Evolutionary conservation across 345 rosid species (phyloP).

Genomic region (Citrus hindsii): DNA sequence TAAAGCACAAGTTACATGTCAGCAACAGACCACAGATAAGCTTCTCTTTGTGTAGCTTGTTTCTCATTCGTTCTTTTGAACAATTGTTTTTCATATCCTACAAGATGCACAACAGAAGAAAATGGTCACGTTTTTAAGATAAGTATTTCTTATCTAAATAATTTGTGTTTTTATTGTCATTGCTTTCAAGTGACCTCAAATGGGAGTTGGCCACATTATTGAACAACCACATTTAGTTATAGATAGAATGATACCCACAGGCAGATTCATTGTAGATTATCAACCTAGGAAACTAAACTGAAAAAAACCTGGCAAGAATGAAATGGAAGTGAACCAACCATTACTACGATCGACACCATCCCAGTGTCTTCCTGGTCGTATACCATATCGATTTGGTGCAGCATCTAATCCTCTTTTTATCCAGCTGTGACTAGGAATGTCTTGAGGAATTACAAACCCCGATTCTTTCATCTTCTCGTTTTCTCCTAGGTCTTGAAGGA

Average conservation of each 20-base stretch:
- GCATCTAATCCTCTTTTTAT: conserved; percentile 71
- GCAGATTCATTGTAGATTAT: not conserved
- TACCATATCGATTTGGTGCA: conserved; percentile 80
- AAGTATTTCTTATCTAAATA: not conserved
- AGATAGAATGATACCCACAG: not conserved
- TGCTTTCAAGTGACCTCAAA: not conserved
- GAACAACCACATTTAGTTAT: no score
- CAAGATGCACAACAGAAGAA: conserved; percentile 4
- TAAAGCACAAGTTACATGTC: conserved; percentile 54
- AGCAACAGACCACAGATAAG: conserved; percentile 89
- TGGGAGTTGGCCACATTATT: not conserved
- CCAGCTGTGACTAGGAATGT: conserved; percentile 82
- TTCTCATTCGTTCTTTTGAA: conserved; percentile 67
- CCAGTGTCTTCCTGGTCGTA: conserved; percentile 97
- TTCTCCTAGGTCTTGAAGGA: conserved; percentile 72
- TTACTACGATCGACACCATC: conserved; percentile 94
- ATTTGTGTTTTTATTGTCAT: no score
- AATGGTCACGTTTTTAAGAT: not conserved
- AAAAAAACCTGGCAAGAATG: not conserved
- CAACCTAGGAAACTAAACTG: not conserved
- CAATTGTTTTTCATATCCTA: conserved; percentile 76
- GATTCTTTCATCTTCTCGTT: conserved; percentile 86
- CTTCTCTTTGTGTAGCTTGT: conserved; percentile 81
- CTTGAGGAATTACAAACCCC: conserved; percentile 86
- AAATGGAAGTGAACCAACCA: conserved; percentile 39